Conservation (phyloP, 2,329 filamentous ascomycete genomes). For the Pleoardoris graminearum region DNA sequence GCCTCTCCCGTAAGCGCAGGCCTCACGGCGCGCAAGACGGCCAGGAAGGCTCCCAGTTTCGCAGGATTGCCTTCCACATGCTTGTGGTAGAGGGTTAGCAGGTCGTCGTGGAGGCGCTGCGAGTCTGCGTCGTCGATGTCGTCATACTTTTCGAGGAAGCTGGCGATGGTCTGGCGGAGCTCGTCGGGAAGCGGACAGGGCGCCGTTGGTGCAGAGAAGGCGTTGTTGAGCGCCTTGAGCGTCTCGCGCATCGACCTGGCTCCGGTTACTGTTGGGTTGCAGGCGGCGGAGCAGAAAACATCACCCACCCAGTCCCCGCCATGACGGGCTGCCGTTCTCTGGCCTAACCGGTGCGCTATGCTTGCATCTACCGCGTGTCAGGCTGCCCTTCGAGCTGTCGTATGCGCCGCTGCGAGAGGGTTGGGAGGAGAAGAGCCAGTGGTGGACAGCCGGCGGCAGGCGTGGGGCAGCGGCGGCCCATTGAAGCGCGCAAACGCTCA, state of each 20-base stretch:
- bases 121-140: conserved; percentile 68
- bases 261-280: conserved; percentile 6
- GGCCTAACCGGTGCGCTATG: background rate
- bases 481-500: background rate
- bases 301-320: conserved; percentile 29
- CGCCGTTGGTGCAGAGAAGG: conserved; percentile 48
- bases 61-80: conserved; percentile 61
- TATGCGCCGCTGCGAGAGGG: background rate
- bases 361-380: background rate
- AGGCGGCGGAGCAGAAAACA: background rate
- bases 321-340: conserved; percentile 6
- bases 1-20: conserved; percentile 66
- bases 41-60: conserved; percentile 69
- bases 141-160: conserved; percentile 69
- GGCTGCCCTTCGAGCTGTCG: background rate
- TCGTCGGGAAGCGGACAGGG: conserved; percentile 67
- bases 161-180: conserved; percentile 63
- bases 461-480: conserved; percentile 1
- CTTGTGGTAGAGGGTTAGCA: conserved; percentile 68
- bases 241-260: conserved; percentile 55
- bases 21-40: conserved; percentile 65
- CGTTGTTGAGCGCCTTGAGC: conserved; percentile 50
- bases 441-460: conserved; percentile 2
- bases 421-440: background rate
- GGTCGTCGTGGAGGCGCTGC: conserved; percentile 74